Evolutionary conservation across 805 yeast genomes (phyloP), one percentile per base, ranked within the genome.

Genomic region (Candida hispaniensis): DNA sequence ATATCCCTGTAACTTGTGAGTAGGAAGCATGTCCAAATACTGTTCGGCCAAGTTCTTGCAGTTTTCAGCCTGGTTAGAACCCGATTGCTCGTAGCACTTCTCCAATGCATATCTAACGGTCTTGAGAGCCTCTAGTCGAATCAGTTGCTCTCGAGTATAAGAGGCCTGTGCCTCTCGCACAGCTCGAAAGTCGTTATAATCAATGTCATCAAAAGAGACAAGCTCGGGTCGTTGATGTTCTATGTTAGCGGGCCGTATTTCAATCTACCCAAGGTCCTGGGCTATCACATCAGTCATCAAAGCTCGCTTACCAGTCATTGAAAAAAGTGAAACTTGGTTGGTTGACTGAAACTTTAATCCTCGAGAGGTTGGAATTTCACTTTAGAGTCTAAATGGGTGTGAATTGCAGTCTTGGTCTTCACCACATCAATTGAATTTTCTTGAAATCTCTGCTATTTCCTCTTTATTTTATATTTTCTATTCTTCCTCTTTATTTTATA

Each of bases 151-250:
- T 57, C 83, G 74, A 39, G 79, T 48, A 69, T 79, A 64, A 16
- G 88, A 69, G 42, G 70, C 71, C 63, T 82, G 81, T n/a, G 93
- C 93, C 29, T 66, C 61, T 39, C 71, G 70, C 32, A 81, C 69
- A 45, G 73, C 74, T 10, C 61, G 58, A 42, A 67, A 65, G 56
- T 79, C 72, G 48, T 68, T 68, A 59, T 81, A 81, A 61, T 79
- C 79, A 45, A 81, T 79, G 44, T 75, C 80, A 59, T 81, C 93
- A 52, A 80, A 81, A 26, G 93, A 80, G 38, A 79, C 88, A 48
- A 71, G 66, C 48, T 76, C 81, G 26, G 81, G 75, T 33, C 61
- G 53, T 35, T 42, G 44, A 44, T 56, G 61, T 28, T 34, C 44
- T 15, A 44, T 22, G 32, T 43, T 32, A 32, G 36, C 17, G 5